Conservation (phyloP, 2,329 filamentous ascomycete genomes). For the Ophiocordyceps australis region DNA sequence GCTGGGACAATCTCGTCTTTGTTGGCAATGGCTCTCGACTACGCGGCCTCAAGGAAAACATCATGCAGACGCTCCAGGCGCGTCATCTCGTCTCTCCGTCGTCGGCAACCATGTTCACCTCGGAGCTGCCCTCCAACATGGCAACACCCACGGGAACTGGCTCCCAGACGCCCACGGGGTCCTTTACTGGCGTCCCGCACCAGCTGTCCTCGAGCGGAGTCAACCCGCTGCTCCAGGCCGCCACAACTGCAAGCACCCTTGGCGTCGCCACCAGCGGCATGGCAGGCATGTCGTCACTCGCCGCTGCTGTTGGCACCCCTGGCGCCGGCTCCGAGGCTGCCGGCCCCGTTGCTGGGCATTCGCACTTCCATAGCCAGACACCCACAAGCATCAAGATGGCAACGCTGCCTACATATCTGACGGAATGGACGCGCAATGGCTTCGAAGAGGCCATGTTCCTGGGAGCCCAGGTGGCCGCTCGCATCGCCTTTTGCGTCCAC, state of each 20-base stretch:
- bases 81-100: conserved; percentile 85
- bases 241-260: conserved; percentile 53
- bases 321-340: conserved; percentile 20
- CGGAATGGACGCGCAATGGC: conserved; percentile 72
- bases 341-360: conserved; percentile 11
- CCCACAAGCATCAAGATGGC: conserved; percentile 71
- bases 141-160: conserved; percentile 83
- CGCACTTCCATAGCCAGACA: conserved; percentile 48
- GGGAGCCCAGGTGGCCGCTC: conserved; percentile 68
- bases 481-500: conserved; percentile 39
- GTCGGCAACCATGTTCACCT: conserved; percentile 91
- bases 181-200: conserved; percentile 32
- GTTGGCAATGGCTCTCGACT: conserved; percentile 68
- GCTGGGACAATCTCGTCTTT: conserved; percentile 87
- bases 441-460: conserved; percentile 75
- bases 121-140: conserved; percentile 84
- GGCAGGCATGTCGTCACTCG: conserved; percentile 17
- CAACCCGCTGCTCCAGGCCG: conserved; percentile 82
- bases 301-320: conserved; percentile 15
- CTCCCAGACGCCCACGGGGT: conserved; percentile 68
- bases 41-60: conserved; percentile 72
- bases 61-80: conserved; percentile 59
- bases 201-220: conserved; percentile 44
- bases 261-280: conserved; percentile 15
- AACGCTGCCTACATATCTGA: conserved; percentile 66